Base-by-base conservation (phyloP, 352 stramenopile species). In the Phytophthora syringae region DNA sequence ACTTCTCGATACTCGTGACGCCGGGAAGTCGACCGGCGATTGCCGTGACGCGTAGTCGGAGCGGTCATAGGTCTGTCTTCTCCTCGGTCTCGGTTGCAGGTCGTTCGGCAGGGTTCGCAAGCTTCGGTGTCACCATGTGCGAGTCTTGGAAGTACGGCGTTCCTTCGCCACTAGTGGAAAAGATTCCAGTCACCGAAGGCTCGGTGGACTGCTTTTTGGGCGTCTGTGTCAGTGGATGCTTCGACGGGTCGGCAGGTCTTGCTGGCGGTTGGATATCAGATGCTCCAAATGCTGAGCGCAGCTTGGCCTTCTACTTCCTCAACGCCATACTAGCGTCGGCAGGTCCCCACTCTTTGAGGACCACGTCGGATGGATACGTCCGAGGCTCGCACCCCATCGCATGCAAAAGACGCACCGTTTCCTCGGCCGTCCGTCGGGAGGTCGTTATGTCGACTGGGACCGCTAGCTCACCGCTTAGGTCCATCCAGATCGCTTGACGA, bases 101-200 rank as follows among this genome's bases (percentile, higher is more conserved):
- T 10, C 9, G 27, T 10, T 32, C 27, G 9, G 27, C 27, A 10
- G 9, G 9, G 9, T 32, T 9, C 27, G 5, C 9, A 32, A 9
- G 5, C 27, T 32, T 32, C 5, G 27, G 27, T 5, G 27, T 37
- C 10, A 37, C 12, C 27, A 48, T 60, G 39, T 44, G 52, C 52
- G 52, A 52, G 27, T 60, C 52, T 40, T 52, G 24, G 12, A 51
- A 60, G 28, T 60, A 60, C 6, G 52, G 39, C 13, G 27, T 44
- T 4, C 22, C 9, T 32, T 2, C 21, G 16, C 42, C 12, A 12
- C 13, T 18, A 20, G 18, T 13, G 10, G 42, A 11, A n/a, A 49
- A 49, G 5, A 28, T n/a, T 15, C 5, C 21, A 30, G 18, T 12
- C 20, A 9, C 12, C 32, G 32, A 39, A 16, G 6, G 2, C 11